Evolutionary conservation across 1,284 basidiomycete species (phyloP).

Genomic region (Trichosporon sp.): DNA sequence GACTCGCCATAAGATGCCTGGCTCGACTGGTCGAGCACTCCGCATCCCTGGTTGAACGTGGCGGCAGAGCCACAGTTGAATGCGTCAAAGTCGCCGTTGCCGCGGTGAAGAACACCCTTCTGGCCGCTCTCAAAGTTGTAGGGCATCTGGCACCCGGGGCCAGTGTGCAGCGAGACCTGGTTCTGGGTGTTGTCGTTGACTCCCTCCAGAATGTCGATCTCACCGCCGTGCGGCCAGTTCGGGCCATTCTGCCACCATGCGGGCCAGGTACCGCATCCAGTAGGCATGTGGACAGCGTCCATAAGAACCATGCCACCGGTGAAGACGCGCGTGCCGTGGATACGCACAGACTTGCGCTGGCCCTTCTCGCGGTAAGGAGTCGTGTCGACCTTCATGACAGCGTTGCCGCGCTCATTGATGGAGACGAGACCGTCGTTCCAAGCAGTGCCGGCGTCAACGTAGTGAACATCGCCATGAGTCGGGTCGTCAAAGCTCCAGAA

Average conservation of each 20-base stretch:
- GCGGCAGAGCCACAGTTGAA: conserved; percentile 53
- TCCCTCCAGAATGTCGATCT: conserved; percentile 63
- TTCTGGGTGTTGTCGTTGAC: conserved; percentile 56
- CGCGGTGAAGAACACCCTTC: conserved; percentile 63
- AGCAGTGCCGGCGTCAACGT: conserved; percentile 35
- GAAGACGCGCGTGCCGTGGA: conserved; percentile 66
- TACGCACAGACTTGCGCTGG: conserved; percentile 72
- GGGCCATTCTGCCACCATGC: conserved; percentile 58
- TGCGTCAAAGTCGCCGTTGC: conserved; percentile 51
- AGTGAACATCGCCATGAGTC: conserved; percentile 68
- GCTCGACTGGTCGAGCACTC: conserved; percentile 45
- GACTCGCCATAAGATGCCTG: conserved; percentile 51
- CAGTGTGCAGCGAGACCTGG: conserved; percentile 58
- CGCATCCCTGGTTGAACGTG: conserved; percentile 58
- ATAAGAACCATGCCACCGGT: conserved; percentile 70
- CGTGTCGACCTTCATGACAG: conserved; percentile 81
- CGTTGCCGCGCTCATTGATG: conserved; percentile 71
- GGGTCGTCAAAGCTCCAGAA: conserved; percentile 75
- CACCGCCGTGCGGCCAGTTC: conserved; percentile 62
- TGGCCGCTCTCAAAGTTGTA: conserved; percentile 60
- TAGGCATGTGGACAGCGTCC: conserved; percentile 87
- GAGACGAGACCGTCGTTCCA: conserved; percentile 56
- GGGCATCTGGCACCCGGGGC: conserved; percentile 59
- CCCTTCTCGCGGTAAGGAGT: conserved; percentile 65
- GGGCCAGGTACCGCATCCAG: conserved; percentile 78